Conservation (phyloP, 352 stramenopile genomes). For the Phytophthora brassicae region DNA sequence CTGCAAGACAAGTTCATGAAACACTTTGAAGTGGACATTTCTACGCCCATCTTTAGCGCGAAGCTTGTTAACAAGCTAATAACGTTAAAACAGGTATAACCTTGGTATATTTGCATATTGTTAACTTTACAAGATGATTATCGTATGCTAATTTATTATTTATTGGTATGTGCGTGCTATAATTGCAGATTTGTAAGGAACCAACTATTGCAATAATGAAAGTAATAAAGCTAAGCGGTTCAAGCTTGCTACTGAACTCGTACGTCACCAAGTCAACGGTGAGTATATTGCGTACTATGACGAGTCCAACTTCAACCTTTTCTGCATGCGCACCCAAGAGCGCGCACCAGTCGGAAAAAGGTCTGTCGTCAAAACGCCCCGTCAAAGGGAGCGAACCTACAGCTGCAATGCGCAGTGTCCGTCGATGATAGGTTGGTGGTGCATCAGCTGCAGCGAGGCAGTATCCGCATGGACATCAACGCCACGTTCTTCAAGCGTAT, state of each 20-base stretch:
- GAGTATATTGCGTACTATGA: not conserved
- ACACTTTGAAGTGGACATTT: not conserved
- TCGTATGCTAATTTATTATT: not conserved
- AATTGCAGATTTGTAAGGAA: not conserved
- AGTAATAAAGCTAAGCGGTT: not conserved
- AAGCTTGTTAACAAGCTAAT: not conserved
- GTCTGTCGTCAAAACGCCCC: constrained; percentile 1
- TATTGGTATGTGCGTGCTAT: not conserved
- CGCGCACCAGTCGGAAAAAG: not conserved
- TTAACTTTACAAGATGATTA: not conserved
- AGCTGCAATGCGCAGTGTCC: constrained; percentile 5
- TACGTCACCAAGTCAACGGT: not conserved
- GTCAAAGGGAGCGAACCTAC: not conserved
- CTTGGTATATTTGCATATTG: not conserved
- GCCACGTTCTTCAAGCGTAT: not conserved
- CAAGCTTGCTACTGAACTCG: not conserved
- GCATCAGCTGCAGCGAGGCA: not conserved
- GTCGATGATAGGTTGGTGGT: not conserved
- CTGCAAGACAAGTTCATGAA: not conserved
- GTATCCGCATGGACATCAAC: not conserved
- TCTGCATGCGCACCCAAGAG: constrained; percentile 6
- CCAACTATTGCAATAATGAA: not conserved
- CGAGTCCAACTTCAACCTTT: constrained; percentile 5
- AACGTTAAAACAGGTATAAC: not conserved
- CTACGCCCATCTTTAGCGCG: not conserved